Evolutionary conservation across 345 rosid genomes (phyloP), one percentile per base, ranked within the genome.

Genomic region (Salix purpurea): DNA sequence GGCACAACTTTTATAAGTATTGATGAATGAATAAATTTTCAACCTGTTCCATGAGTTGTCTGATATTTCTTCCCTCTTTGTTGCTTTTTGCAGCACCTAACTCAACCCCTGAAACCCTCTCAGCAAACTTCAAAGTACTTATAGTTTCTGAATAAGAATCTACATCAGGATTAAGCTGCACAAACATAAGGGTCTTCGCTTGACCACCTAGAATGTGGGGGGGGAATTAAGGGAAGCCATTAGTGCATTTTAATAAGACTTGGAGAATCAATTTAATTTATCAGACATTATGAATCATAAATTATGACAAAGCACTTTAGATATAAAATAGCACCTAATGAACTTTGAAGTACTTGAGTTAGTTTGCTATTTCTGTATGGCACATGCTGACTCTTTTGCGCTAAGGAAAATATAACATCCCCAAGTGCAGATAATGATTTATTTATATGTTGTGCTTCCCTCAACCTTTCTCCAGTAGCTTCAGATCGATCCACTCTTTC

Each of bases 291-390:
- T 9, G 52, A 23, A 26, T 23, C 28, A 10, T 58, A 58, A n/a
- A 58, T 58, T 23, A 58, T 23, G 64, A 58, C 15, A 65, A 65
- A 74, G 13, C 70, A n/a, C 23, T 8, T 72, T 19, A n/a, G 14
- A 26, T 46, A 2, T 19, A 77, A 79, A 26, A 52, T 9, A 62
- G 54, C 91, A 93, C 99, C 99, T 76, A 96, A 81, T 24, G 99
- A 96, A 86, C 98, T 93, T 81, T 96, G 99, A 62, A 96, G 97
- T 66, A 96, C 97, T 93, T 96, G 99, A 64, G 99, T 96, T 71
- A 96, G 78, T 81, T 96, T 96, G 89, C 99, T 96, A 81, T 96
- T 96, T 88, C 99, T 81, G 73, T 92, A 96, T 0, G 99, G 99
- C 61, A 96, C 95, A 70, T 96, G 98, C 30, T 90, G 72, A 65